Evolutionary conservation across 441 rosid species (phyloP), one percentile per base, ranked within the genome.

Genomic region (Macaranga tanarius): DNA sequence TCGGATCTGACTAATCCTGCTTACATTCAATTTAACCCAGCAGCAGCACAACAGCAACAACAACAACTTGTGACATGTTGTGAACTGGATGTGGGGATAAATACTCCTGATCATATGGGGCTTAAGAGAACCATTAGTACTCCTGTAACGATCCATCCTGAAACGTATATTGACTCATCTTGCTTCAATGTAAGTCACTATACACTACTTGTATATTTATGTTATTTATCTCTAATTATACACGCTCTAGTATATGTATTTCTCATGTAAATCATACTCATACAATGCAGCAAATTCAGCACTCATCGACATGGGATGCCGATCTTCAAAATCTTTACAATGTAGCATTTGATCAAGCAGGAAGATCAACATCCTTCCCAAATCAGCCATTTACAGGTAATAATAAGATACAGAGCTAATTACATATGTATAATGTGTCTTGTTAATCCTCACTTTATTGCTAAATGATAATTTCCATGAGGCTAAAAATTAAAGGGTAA

Each of bases 281-380:
- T 56, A 12, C 56, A 34, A 65, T 75, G 83, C 89, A 86, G 90
- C 93, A 86, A 81, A 67, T 82, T 51, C 86, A 85, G 72, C 74
- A 84, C 57, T 73, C 85, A 66, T 64, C 85, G 12, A 71, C 79
- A 59, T 94, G 99, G 97, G 90, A 88, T 82, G 80, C 83, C 73
- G 90, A 88, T 72, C 77, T 88, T 48, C 95, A 85, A 26, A 88
- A 84, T 82, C 86, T 85, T 56, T 92, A 84, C 85, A 83, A 79
- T 80, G 75, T 88, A 73, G 89, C 81, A 72, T 82, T 81, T 83
- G 90, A 89, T 70, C 86, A 83, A 74, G 38, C 38, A 31, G 85
- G 79, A 75, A 78, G 87, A 80, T 69, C 82, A 71, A 64, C 82
- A 68, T 47, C 82, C 44, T 82, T 77, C 66, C 82, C 82, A 62